phyloP scores from a whole-genome alignment of 2,329 filamentous ascomycete species.

The Dryadomyces quercivorus region DNA sequence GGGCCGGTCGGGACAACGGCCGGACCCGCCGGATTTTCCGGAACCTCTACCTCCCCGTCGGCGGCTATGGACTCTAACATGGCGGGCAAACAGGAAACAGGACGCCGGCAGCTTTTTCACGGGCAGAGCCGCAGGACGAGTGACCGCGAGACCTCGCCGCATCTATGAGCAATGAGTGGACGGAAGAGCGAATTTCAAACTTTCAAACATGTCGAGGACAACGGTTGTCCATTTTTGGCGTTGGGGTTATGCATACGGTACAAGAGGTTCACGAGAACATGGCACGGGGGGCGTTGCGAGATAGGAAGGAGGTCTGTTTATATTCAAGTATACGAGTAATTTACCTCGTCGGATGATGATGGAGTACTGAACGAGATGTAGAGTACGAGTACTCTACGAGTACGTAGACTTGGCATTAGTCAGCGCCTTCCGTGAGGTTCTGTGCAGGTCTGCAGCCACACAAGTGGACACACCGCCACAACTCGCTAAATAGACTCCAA shows the following conservation, averaged over 20 bases:
- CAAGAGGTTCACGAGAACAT: too few species aligned
- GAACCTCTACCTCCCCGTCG: background rate
- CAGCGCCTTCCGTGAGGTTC: constrained; percentile 7
- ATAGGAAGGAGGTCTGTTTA: too few species aligned
- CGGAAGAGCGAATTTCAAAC: too few species aligned
- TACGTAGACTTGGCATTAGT: background rate
- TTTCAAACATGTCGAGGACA: too few species aligned
- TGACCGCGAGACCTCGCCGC: constrained; percentile 12
- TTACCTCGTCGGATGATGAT: too few species aligned
- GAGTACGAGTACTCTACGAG: background rate
- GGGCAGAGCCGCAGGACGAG: constrained; percentile 5
- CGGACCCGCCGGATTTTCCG: background rate
- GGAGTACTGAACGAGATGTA: too few species aligned
- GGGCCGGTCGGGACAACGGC: too few species aligned
- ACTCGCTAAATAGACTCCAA: background rate
- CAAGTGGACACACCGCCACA: background rate
- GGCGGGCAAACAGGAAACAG: background rate
- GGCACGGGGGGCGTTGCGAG: too few species aligned
- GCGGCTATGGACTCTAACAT: too few species aligned
- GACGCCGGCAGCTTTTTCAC: background rate
- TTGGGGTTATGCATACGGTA: background rate
- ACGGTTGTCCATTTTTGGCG: background rate
- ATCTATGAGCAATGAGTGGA: constrained; percentile 8
- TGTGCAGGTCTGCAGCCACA: constrained; percentile 7
- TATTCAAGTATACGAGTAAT: too few species aligned